Evolutionary conservation across 1,284 basidiomycete species (phyloP).

Genomic region (Ustilago esculenta): DNA sequence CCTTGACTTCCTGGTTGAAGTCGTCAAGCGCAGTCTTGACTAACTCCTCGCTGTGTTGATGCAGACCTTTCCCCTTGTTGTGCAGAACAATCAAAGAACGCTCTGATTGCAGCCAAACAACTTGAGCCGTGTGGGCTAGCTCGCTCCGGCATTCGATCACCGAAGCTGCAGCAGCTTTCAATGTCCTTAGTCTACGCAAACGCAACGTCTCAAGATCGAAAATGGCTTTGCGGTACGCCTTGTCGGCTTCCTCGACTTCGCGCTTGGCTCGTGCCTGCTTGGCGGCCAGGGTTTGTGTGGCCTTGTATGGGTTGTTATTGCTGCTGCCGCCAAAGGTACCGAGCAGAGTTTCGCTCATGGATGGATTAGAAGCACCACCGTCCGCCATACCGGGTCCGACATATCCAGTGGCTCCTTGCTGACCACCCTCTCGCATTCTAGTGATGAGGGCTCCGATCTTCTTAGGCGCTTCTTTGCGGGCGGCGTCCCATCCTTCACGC

Average conservation of each 20-base stretch:
- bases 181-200: constrained; percentile 80
- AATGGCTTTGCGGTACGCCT: constrained; percentile 88
- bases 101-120: constrained; percentile 53
- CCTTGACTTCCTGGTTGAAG: constrained; percentile 70
- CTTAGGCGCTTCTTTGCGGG: constrained; percentile 62
- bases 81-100: constrained; percentile 42
- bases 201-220: constrained; percentile 90
- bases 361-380: constrained; percentile 12
- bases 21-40: constrained; percentile 81
- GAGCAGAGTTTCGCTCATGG: constrained; percentile 30
- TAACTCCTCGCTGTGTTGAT: constrained; percentile 70
- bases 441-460: constrained; percentile 61
- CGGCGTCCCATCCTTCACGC: constrained; percentile 61
- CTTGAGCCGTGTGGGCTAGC: constrained; percentile 73
- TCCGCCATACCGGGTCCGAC: constrained; percentile 12
- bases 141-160: constrained; percentile 82
- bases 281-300: constrained; percentile 50
- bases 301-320: constrained; percentile 33
- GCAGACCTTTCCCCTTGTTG: constrained; percentile 47
- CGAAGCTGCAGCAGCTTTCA: constrained; percentile 85
- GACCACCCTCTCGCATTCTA: constrained; percentile 59
- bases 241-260: constrained; percentile 73
- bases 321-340: constrained; percentile 25
- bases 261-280: constrained; percentile 60
- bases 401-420: constrained; percentile 10